Evolutionary conservation across 208 protist species (phyloP), one percentile per base, ranked within the genome.

Genomic region (Trypanosoma lewisi): DNA sequence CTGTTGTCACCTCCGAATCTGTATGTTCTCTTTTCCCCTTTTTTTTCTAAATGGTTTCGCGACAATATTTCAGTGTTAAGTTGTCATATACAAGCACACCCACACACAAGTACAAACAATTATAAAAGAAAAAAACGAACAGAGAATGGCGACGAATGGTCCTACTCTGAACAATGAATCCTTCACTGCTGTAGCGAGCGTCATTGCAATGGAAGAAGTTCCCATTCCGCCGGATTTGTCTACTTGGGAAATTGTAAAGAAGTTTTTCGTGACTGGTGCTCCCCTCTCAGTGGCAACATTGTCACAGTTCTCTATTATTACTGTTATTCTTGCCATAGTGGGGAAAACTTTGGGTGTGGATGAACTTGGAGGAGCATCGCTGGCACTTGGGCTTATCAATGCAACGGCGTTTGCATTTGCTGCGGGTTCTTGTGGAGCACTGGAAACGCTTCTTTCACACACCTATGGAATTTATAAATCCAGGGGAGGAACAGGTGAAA

Each of bases 331-430:
- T 55, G 42, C 83, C 37, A 73, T 91, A 30, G 75, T 88, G 51
- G 88, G 88, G 4, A 55, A 47, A 54, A 60, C 78, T 31, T 63
- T 94, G 14, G 83, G 82, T 21, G 72, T 83, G 17, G 66, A 83
- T 53, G 80, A 82, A 33, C 73, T 94, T 47, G 88, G 85, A 54
- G 88, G 83, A 36, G 79, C 78, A 1, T 77, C 88, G 4, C 63
- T 94, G 27, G 88, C 88, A 1, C 56, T 89, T 44, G 85, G 88
- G 1, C 66, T 94, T 27, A 67, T 94, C 28, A 94, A 94, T 52
- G 88, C 88, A 23, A 94, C 88, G 30, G 88, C 83, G 17, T 94
- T 92, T 56, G 88, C 88, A 14, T 91, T 94, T 67, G 80, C 83
- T 41, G 85, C 88, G 2, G 88, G 88, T 9, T 77, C 89, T 25